Evolutionary conservation across 78 protist species (phyloP).

Genomic region (Protostelium mycophagum): DNA sequence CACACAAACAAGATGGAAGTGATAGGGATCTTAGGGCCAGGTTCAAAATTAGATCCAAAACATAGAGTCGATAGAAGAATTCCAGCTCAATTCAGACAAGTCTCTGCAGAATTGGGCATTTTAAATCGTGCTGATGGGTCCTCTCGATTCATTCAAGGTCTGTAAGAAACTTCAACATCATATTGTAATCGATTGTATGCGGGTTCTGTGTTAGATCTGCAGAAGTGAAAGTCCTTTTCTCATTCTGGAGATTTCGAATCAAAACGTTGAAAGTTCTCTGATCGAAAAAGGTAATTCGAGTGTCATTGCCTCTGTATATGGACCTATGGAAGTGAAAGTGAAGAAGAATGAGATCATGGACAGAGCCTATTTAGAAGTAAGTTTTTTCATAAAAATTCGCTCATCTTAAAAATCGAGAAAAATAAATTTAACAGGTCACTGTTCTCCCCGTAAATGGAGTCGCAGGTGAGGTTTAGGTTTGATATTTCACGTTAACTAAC

Average conservation of each 20-base stretch:
- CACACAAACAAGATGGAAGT: neutral
- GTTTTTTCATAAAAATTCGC: no score
- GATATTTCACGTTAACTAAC: no score
- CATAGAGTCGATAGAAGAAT: slow-evolving; percentile 30
- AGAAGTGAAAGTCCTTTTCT: neutral
- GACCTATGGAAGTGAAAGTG: slow-evolving; percentile 42
- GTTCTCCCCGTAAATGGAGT: slow-evolving; percentile 14
- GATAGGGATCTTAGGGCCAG: neutral
- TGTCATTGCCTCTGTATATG: slow-evolving; percentile 53
- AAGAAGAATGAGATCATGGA: slow-evolving; percentile 48
- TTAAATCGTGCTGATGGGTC: slow-evolving; percentile 62
- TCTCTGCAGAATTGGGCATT: slow-evolving; percentile 38
- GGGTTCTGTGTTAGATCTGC: neutral
- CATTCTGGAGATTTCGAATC: no score
- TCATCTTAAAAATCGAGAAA: no score
- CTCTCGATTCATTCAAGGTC: slow-evolving; percentile 35
- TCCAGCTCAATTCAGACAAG: slow-evolving; percentile 25
- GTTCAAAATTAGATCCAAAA: neutral
- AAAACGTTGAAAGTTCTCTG: no score
- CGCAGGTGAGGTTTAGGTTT: slow-evolving; percentile 4
- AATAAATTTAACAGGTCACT: no score
- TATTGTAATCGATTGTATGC: neutral
- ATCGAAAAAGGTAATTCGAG: slow-evolving; percentile 36
- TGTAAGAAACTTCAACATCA: neutral
- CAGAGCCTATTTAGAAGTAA: slow-evolving; percentile 36